phyloP scores from a whole-genome alignment of 2,329 filamentous ascomycete genomes.

The Raffaelea deltoideospora region DNA sequence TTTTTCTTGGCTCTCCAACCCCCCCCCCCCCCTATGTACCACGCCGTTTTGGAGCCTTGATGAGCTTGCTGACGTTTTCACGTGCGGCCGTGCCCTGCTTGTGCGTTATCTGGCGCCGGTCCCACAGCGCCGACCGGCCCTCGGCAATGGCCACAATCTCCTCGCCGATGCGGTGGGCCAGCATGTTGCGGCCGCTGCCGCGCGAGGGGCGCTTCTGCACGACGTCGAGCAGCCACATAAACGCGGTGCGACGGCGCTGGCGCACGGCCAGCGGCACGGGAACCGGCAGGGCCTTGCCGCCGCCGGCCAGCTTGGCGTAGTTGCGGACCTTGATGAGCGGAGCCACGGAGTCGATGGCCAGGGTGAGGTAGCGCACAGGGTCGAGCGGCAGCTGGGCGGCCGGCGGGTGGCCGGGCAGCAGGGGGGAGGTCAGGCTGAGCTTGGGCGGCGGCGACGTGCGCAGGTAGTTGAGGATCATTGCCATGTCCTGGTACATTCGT shows the following conservation, averaged over 20 bases:
- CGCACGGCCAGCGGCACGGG: constrained; percentile 62
- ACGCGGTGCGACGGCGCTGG: constrained; percentile 63
- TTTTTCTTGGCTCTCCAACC: too few relatives aligned
- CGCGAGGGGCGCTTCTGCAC: constrained; percentile 62
- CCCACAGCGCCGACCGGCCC: constrained; percentile 73
- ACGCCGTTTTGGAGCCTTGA: too few relatives aligned
- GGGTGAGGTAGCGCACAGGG: constrained; percentile 74
- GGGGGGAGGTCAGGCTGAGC: constrained; percentile 52
- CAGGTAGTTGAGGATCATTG: constrained; percentile 65
- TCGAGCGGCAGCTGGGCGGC: constrained; percentile 71
- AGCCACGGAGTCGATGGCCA: constrained; percentile 84
- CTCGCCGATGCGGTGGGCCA: constrained; percentile 66
- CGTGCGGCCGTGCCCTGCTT: constrained; percentile 65
- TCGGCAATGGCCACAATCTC: constrained; percentile 81
- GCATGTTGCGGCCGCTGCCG: constrained; percentile 55
- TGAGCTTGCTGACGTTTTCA: constrained; percentile 45
- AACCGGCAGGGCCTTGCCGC: constrained; percentile 70
- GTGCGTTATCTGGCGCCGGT: constrained; percentile 61
- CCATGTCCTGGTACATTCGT: constrained; percentile 82
- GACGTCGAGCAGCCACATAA: constrained; percentile 80
- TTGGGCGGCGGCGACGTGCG: constrained; percentile 71
- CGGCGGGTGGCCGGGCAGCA: constrained; percentile 64
- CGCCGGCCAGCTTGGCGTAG: constrained; percentile 66
- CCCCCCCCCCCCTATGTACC: too few relatives aligned
- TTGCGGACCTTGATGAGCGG: constrained; percentile 70